A percentile compares a stretch with the other conserved stretches of the same genome.
Conservation (phyloP, 2,329 filamentous ascomycete genomes). For the Nigrospora osmanthi region DNA sequence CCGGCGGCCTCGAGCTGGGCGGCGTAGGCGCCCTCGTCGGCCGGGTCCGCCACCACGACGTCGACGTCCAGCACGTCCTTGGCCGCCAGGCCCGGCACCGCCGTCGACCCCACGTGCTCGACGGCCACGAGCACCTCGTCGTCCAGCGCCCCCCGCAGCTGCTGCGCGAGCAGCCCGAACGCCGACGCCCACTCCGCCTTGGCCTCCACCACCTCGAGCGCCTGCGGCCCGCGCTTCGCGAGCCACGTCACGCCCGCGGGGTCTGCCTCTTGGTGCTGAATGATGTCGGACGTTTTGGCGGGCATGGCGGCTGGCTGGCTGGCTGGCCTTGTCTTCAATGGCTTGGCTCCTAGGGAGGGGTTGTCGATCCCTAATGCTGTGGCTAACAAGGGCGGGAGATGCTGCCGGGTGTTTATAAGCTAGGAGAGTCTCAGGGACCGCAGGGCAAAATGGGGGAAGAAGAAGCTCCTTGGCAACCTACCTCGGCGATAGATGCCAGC, state of each 20-base stretch:
- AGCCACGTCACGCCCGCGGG: not conserved
- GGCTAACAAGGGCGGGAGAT: no score
- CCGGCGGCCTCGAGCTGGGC: constrained; percentile 31
- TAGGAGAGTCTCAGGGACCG: no score
- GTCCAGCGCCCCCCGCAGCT: constrained; percentile 26
- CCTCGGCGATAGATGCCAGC: no score
- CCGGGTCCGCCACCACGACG: constrained; percentile 30
- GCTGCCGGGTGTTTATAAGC: no score
- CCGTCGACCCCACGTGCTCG: constrained; percentile 42
- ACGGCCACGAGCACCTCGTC: constrained; percentile 23
- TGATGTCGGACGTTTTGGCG: no score
- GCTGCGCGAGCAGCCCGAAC: constrained; percentile 1
- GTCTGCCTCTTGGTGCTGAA: no score
- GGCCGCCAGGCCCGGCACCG: constrained; percentile 37
- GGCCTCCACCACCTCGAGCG: constrained; percentile 3
- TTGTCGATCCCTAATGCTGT: no score
- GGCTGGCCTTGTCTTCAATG: no score
- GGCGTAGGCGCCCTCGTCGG: constrained; percentile 33
- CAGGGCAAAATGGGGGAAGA: no score
- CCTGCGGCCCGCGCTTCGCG: not conserved
- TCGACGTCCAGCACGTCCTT: constrained; percentile 47
- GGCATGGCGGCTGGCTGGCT: no score
- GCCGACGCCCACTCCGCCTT: constrained; percentile 1
- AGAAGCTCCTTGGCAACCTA: no score
- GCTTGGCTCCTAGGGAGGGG: no score